Base-by-base conservation (phyloP, 2,329 filamentous ascomycete species). In the Exophiala sp. region DNA sequence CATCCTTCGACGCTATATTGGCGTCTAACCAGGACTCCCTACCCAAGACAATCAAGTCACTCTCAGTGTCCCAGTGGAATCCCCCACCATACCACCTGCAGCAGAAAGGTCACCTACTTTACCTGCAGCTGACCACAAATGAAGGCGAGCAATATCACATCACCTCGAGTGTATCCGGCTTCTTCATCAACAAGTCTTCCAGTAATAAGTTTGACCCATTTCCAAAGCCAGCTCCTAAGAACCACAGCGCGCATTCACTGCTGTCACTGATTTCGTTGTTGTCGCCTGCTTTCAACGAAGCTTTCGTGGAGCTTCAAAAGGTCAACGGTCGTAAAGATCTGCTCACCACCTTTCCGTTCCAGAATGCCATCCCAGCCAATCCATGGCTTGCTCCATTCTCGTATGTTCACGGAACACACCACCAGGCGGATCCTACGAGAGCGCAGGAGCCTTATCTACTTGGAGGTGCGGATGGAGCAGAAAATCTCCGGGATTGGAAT, bases 401-500 rank as follows among this genome's bases (percentile, higher is more conserved):
- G 10, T 86, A 85, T 5, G 71, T 83, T 5, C 72, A 85, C 58
- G 85, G 80, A 65, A 76, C 82, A 54, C 62, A 63, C 20, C 94
- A 99, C 70, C 82, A 87, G 65, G 71, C 91, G 20, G 94, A 99
- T 69, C 82, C 91, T 58, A 89, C 91, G 18, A 84, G 95, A 51
- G 89, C 91, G 18, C 94, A 99, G 73, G 94, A 99, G 76, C 89
- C 88, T 45, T 96, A 89, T 68, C 77, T 99, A 56, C 85, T 97
- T 56, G 83, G 89, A 16, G 95, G 95, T 29, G 86, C 91, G 21
- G 94, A 99, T 66, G 96, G 92, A 69, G 89, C 90, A 0, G 94
- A 99, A 68, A 96, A 91, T 3, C 78, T 99, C 59, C 85, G 94
- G 54, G 94, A 99, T 71, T 99, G 95, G 92, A 99, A 99, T 65